Conservation (phyloP, 2,329 filamentous ascomycete genomes). For the Neobulgaria alba region DNA sequence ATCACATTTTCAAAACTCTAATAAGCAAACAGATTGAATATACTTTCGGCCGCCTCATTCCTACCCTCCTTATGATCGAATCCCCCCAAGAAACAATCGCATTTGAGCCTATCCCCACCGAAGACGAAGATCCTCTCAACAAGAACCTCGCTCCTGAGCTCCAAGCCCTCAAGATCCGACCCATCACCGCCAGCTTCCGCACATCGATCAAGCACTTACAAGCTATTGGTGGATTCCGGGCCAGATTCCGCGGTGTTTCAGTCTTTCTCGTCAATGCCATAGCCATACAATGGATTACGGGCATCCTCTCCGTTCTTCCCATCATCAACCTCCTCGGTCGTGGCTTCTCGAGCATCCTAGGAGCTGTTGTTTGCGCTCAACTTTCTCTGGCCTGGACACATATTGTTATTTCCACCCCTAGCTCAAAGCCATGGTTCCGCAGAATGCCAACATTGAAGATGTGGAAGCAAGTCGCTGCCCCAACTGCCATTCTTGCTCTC, state of each 20-base stretch:
- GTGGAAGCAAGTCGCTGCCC: constrained; percentile 60
- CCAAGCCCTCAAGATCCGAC: constrained; percentile 41
- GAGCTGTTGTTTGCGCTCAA: constrained; percentile 55
- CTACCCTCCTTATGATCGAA: constrained; percentile 57
- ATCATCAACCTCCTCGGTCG: constrained; percentile 26
- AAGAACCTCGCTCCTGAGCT: constrained; percentile 34
- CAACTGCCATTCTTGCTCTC: constrained; percentile 55
- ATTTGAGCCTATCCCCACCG: constrained; percentile 33
- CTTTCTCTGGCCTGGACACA: constrained; percentile 76
- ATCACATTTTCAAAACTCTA: no score
- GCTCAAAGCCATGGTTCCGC: constrained; percentile 50
- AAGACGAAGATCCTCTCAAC: constrained; percentile 27
- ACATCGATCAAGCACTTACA: constrained; percentile 52
- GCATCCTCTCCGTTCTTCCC: constrained; percentile 36
- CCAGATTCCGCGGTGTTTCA: constrained; percentile 61
- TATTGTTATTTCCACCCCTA: constrained; percentile 68
- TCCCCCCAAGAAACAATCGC: constrained; percentile 41
- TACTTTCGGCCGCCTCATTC: constrained; percentile 50
- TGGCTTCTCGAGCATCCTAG: constrained; percentile 44
- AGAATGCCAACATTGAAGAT: constrained; percentile 57
- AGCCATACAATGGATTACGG: constrained; percentile 20
- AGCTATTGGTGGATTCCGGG: constrained; percentile 52
- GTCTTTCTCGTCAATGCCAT: constrained; percentile 41
- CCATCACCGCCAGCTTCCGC: constrained; percentile 53
- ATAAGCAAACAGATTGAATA: constrained; percentile 44